Evolutionary conservation across 495 filamentous ascomycete species (phyloP).

Genomic region (Hypoxylon lenormandii): DNA sequence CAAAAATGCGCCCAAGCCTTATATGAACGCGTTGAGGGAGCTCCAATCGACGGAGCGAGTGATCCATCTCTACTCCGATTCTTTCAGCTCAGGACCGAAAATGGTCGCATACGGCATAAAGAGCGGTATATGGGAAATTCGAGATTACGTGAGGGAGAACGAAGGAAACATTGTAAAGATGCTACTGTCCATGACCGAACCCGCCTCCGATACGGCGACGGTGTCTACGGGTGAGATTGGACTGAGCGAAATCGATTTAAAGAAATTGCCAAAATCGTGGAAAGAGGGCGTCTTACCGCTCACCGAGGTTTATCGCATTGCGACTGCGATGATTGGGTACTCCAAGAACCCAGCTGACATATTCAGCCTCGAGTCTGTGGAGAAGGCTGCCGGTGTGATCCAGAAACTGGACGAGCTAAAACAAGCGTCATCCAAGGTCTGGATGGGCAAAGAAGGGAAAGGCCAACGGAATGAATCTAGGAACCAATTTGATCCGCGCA

Average conservation of each 20-base stretch:
- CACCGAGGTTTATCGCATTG: conserved; percentile 67
- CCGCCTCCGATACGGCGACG: conserved; percentile 11
- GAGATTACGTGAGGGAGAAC: conserved; percentile 56
- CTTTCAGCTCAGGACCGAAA: conserved; percentile 4
- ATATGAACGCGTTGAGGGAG: conserved; percentile 48
- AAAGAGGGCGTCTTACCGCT: conserved; percentile 33
- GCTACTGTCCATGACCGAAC: conserved; percentile 48
- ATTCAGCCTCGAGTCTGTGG: conserved; percentile 37
- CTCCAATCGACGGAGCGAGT: conserved; percentile 47
- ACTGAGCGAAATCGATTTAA: conserved; percentile 9
- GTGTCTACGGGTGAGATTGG: conserved; percentile 22
- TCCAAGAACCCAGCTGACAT: conserved; percentile 31
- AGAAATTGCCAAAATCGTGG: conserved; percentile 32
- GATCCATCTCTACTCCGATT: conserved; percentile 7
- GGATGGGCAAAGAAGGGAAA: conserved; percentile 8
- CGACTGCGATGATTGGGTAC: conserved; percentile 69
- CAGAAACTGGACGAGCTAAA: conserved; percentile 20
- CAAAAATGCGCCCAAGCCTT: conserved; percentile 48
- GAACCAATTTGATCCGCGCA: conserved; percentile 20
- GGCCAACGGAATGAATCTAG: conserved; percentile 20
- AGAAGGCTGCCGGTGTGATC: conserved; percentile 28
- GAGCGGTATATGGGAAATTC: conserved; percentile 31
- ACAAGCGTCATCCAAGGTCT: neutral
- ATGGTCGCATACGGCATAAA: neutral
- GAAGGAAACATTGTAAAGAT: conserved; percentile 57